Evolutionary conservation across 106 monocot genomes (phyloP).

Genomic region (Agapanthus africanus): DNA sequence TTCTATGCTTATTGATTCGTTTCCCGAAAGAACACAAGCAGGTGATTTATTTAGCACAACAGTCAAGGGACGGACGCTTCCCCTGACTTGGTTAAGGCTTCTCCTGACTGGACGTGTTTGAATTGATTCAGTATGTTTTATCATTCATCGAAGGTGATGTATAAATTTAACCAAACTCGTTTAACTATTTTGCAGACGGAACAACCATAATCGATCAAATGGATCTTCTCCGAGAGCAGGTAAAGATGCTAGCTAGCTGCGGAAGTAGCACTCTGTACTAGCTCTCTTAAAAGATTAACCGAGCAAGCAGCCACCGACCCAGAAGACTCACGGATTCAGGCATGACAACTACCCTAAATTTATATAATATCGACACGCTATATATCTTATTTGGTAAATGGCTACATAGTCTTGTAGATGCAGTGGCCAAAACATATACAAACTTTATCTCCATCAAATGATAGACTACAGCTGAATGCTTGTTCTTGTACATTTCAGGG

Average conservation of each 20-base stretch:
- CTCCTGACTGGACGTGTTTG: background rate
- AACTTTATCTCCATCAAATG: too few species aligned
- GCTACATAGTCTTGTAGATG: background rate
- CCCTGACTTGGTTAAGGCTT: conserved; percentile 21
- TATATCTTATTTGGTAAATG: background rate
- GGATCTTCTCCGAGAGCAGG: conserved; percentile 81
- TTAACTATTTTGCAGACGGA: conserved; percentile 44
- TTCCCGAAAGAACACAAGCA: conserved; percentile 77
- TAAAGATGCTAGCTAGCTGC: conserved; percentile 70
- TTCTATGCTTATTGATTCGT: conserved; percentile 35
- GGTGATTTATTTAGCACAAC: conserved; percentile 82
- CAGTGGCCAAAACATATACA: background rate
- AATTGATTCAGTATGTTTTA: background rate
- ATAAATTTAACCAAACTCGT: background rate
- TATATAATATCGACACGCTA: background rate
- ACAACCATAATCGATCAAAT: conserved; percentile 86
- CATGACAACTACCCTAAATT: conserved; percentile 13
- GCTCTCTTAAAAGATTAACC: conserved; percentile 80
- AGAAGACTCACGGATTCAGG: conserved; percentile 76
- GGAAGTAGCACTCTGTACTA: conserved; percentile 89
- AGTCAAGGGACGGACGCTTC: conserved; percentile 33
- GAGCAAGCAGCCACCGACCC: conserved; percentile 70
- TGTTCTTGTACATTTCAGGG: conserved; percentile 30
- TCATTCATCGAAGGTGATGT: background rate
- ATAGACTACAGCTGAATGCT: background rate